A percentile compares a stretch with the other conserved stretches of the same genome.
These are phyloP conservation scores for Exsudoporus frostii DNA, from an alignment of 768 basidiomycete species.

Conservation along the genomic window DNA sequence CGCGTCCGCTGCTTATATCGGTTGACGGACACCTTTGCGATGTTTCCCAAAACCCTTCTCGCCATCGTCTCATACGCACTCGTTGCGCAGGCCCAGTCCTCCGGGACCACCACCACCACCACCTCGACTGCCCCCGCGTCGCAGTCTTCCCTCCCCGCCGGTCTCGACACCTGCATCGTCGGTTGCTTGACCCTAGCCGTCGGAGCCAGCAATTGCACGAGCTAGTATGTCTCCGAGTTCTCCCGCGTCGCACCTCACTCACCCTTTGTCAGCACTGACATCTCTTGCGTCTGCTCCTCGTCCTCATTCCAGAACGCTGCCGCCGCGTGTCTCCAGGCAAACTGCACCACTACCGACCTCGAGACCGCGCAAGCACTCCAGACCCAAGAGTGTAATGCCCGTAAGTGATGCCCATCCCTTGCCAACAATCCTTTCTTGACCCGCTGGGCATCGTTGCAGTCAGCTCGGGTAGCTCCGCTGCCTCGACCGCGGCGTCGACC, in stretches of 20 bases:
- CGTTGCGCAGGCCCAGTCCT: slow-evolving; percentile 22
- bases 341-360: slow-evolving; percentile 34
- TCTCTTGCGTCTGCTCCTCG: slow-evolving; percentile 40
- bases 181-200: slow-evolving; percentile 5
- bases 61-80: slow-evolving; percentile 15
- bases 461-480: neutral
- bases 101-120: neutral
- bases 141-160: neutral
- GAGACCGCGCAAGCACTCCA: slow-evolving; percentile 33
- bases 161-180: slow-evolving; percentile 9
- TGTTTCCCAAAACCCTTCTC: slow-evolving; percentile 24
- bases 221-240: slow-evolving; percentile 10
- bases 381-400: slow-evolving; percentile 27
- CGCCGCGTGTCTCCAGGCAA: slow-evolving; percentile 30
- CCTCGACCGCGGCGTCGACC: neutral
- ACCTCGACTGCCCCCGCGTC: neutral
- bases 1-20: too few relatives aligned
- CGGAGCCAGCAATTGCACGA: neutral
- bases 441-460: neutral
- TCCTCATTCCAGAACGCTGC: slow-evolving; percentile 36
- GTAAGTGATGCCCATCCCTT: slow-evolving; percentile 4
- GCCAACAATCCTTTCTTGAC: neutral
- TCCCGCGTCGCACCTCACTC: neutral
- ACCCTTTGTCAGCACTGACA: slow-evolving; percentile 32
- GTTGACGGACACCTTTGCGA: too few relatives aligned